Percentiles rank a stretch among this genome's conserved stretches.
phyloP scores from a whole-genome alignment of 148 eudicot genomes.

The Pharnaceum exiguum region DNA sequence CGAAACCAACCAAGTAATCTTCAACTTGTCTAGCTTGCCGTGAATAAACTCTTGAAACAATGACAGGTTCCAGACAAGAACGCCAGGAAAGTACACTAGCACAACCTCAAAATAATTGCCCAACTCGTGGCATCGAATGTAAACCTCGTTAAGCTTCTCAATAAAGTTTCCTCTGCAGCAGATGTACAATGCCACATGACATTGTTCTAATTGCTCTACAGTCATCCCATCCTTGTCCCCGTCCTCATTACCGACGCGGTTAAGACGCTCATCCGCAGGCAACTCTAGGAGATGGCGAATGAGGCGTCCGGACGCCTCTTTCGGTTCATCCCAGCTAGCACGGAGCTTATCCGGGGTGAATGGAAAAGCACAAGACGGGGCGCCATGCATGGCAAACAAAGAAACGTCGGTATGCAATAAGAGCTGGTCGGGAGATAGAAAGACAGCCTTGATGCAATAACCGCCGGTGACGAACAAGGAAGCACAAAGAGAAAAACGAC shows the following conservation, averaged over 20 bases:
- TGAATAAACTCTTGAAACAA: not conserved
- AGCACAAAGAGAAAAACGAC: not conserved
- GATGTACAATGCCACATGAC: constrained; percentile 9
- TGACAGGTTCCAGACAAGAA: not conserved
- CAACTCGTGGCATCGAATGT: not conserved
- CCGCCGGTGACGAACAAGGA: not conserved
- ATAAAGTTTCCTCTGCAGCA: constrained; percentile 3
- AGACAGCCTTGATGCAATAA: not conserved
- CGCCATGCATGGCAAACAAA: too few species aligned
- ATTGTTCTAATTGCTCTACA: not conserved
- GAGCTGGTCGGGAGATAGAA: not conserved
- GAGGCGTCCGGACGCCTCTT: too few species aligned
- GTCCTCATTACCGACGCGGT: not conserved
- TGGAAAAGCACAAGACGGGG: too few species aligned
- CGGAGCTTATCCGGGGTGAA: too few species aligned
- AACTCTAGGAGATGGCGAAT: not conserved
- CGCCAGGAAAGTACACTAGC: not conserved
- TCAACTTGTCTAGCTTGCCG: not conserved
- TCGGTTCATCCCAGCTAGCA: too few species aligned
- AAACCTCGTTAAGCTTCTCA: not conserved
- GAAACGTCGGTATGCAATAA: not conserved
- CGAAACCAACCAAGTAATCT: constrained; percentile 5
- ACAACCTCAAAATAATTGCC: not conserved
- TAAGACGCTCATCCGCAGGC: not conserved
- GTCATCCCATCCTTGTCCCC: too few species aligned